phyloP scores from a whole-genome alignment of 768 basidiomycete genomes.

The Termitomyces bulborhizus region DNA sequence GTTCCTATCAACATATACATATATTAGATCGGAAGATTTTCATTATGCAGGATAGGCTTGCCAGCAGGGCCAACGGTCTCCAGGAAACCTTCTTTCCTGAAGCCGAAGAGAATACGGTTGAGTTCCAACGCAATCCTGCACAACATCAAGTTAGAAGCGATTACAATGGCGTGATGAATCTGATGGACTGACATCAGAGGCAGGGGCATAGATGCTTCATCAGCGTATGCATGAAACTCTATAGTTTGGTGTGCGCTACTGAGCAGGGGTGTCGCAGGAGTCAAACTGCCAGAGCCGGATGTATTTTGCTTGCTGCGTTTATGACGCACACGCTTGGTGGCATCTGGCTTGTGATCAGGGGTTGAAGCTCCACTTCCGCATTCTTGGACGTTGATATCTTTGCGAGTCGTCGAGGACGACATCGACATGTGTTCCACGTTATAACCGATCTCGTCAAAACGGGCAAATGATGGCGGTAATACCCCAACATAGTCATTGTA shows the following conservation, averaged over 20 bases:
- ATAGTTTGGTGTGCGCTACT: conserved; percentile 46
- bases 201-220: conserved; percentile 65
- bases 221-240: conserved; percentile 53
- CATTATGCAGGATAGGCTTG: conserved; percentile 19
- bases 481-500: conserved; percentile 63
- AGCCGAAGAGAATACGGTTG: conserved; percentile 58
- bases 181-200: conserved; percentile 59
- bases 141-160: background rate
- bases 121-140: conserved; percentile 79
- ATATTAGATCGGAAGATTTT: background rate
- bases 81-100: conserved; percentile 73
- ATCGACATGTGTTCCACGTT: conserved; percentile 25
- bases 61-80: conserved; percentile 90
- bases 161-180: background rate
- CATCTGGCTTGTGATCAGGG: conserved; percentile 35
- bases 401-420: conserved; percentile 38
- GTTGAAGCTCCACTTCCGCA: conserved; percentile 27
- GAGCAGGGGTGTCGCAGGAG: conserved; percentile 57
- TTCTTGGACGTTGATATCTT: conserved; percentile 21
- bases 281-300: conserved; percentile 24
- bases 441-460: conserved; percentile 38
- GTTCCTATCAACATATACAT: conserved; percentile 36
- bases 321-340: conserved; percentile 62
- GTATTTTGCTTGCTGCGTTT: conserved; percentile 65
- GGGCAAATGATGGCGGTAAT: conserved; percentile 55